phyloP scores from a whole-genome alignment of 2,329 filamentous ascomycete genomes.

The Atkinsonella hypoxylon region DNA sequence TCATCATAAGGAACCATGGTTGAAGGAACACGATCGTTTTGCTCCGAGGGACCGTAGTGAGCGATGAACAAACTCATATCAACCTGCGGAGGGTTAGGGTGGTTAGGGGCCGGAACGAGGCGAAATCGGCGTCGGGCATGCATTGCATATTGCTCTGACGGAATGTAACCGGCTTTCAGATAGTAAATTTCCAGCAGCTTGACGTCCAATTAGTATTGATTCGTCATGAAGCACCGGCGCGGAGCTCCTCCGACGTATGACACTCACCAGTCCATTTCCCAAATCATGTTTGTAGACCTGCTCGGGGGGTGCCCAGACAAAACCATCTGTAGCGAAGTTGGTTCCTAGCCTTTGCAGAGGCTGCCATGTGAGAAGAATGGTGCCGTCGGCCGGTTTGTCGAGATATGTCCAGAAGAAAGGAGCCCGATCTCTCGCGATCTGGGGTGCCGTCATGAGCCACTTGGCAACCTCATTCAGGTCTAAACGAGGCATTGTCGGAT shows the following conservation, averaged over 20 bases:
- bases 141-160: constrained; percentile 60
- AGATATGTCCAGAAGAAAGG: constrained; percentile 93
- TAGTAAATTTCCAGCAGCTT: constrained; percentile 83
- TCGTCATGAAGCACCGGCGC: not conserved
- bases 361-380: constrained; percentile 81
- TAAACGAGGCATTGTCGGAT: constrained; percentile 60
- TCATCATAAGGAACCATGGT: constrained; percentile 53
- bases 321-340: constrained; percentile 82
- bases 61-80: constrained; percentile 84
- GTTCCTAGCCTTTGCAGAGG: constrained; percentile 57
- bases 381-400: constrained; percentile 68
- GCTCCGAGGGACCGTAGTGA: constrained; percentile 73
- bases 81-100: constrained; percentile 55
- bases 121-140: constrained; percentile 82
- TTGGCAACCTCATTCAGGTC: constrained; percentile 67
- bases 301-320: constrained; percentile 79
- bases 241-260: not conserved
- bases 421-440: constrained; percentile 71
- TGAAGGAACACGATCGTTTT: constrained; percentile 59
- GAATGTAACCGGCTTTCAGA: constrained; percentile 69
- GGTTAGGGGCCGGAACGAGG: constrained; percentile 59
- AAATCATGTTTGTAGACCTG: constrained; percentile 62
- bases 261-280: constrained; percentile 44
- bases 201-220: not conserved
- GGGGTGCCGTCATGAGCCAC: constrained; percentile 72